A percentile compares a stretch with the other conserved stretches of the same genome.
Conservation (phyloP, 176 grass and related monocot species). For the Oryza meridionalis region DNA sequence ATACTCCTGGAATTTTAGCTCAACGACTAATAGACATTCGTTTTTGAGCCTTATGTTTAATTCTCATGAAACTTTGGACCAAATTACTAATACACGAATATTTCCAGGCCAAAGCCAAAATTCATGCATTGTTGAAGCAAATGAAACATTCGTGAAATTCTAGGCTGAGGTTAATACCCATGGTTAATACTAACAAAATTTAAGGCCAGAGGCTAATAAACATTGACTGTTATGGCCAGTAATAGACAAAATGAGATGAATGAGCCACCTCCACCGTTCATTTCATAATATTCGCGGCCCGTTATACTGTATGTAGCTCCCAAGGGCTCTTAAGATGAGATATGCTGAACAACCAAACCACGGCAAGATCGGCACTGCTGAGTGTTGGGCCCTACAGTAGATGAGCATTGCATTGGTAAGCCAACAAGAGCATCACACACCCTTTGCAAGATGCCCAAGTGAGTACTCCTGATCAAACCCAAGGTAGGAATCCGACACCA, state of each 20-base stretch:
- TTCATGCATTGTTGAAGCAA: no score
- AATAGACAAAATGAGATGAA: not conserved
- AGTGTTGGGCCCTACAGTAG: not conserved
- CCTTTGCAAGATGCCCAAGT: conserved; percentile 48
- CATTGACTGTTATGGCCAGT: no score
- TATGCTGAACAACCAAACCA: not conserved
- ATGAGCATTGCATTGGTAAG: not conserved
- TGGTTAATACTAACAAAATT: not conserved
- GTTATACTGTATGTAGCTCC: not conserved
- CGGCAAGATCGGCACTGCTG: not conserved
- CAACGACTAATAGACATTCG: no score
- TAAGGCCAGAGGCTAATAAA: no score
- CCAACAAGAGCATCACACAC: conserved; percentile 29
- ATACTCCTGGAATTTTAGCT: not conserved
- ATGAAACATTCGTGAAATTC: no score
- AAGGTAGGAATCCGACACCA: conserved; percentile 94
- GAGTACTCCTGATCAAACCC: conserved; percentile 75
- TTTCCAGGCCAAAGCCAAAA: no score
- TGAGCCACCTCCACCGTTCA: not conserved
- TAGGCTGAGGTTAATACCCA: not conserved
- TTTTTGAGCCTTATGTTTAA: not conserved
- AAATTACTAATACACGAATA: no score
- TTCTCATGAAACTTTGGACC: not conserved
- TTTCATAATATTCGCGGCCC: not conserved
- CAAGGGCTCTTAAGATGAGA: not conserved